Conservation (phyloP, 805 yeast genomes). For the Hyphopichia homilentoma region DNA sequence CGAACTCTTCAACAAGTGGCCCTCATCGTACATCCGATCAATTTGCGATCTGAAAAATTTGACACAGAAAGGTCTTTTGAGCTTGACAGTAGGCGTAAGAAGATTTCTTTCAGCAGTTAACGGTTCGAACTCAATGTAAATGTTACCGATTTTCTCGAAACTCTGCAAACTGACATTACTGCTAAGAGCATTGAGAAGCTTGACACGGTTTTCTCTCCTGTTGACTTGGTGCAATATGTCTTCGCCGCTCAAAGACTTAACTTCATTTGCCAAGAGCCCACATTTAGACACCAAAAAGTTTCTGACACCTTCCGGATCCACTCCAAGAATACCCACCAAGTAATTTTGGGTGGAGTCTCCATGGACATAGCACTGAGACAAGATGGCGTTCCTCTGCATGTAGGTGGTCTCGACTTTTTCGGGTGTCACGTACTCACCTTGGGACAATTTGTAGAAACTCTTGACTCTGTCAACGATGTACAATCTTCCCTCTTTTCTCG, state of each 20-base stretch:
- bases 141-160: constrained; percentile 60
- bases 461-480: constrained; percentile 70
- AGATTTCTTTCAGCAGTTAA: constrained; percentile 57
- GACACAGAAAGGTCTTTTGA: constrained; percentile 38
- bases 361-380: constrained; percentile 55
- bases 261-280: background rate
- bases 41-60: constrained; percentile 21
- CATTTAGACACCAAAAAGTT: constrained; percentile 2
- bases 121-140: constrained; percentile 53
- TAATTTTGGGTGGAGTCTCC: constrained; percentile 59
- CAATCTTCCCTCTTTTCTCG: constrained; percentile 49
- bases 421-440: constrained; percentile 63
- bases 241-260: constrained; percentile 22
- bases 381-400: constrained; percentile 45
- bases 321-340: constrained; percentile 60
- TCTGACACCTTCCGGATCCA: constrained; percentile 38
- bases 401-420: constrained; percentile 70
- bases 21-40: constrained; percentile 27
- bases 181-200: constrained; percentile 37
- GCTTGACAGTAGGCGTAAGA: constrained; percentile 62
- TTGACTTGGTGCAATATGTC: constrained; percentile 24
- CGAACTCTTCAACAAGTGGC: too few species aligned
- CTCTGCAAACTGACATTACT: constrained; percentile 46
- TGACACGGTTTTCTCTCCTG: constrained; percentile 30
- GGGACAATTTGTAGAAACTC: constrained; percentile 64